phyloP scores from a whole-genome alignment of 805 yeast species.

The Candida boidinii region DNA sequence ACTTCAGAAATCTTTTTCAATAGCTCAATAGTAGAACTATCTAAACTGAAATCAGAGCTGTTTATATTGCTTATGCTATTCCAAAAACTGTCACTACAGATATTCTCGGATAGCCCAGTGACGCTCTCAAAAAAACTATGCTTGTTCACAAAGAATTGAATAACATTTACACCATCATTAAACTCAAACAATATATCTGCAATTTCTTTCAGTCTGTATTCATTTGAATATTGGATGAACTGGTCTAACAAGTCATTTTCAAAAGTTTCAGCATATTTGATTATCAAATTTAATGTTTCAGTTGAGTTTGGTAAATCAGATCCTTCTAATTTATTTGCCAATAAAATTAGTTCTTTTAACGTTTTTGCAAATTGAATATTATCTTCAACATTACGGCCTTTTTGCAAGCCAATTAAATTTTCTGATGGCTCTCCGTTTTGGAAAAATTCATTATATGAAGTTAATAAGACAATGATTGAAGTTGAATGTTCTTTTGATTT shows the following conservation, averaged over 20 bases:
- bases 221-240: slow-evolving; percentile 68
- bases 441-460: slow-evolving; percentile 71
- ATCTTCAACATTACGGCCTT: slow-evolving; percentile 37
- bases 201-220: slow-evolving; percentile 61
- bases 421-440: slow-evolving; percentile 41
- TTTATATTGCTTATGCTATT: slow-evolving; percentile 50
- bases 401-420: slow-evolving; percentile 51
- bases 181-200: slow-evolving; percentile 70
- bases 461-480: slow-evolving; percentile 63
- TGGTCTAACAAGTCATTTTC: slow-evolving; percentile 62
- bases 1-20: slow-evolving; percentile 50
- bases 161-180: slow-evolving; percentile 79
- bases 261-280: slow-evolving; percentile 66
- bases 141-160: slow-evolving; percentile 73
- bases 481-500: slow-evolving; percentile 65
- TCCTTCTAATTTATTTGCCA: slow-evolving; percentile 58
- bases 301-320: slow-evolving; percentile 37
- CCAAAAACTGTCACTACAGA: slow-evolving; percentile 41
- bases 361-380: slow-evolving; percentile 60
- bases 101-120: slow-evolving; percentile 29
- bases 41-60: slow-evolving; percentile 37
- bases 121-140: slow-evolving; percentile 55
- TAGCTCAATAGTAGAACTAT: slow-evolving; percentile 41
- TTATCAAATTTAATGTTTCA: slow-evolving; percentile 36
- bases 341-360: slow-evolving; percentile 52